These are phyloP conservation scores for Fusarium anthophilum DNA, from an alignment of 2,329 filamentous ascomycete genomes.

Conservation along the genomic window DNA sequence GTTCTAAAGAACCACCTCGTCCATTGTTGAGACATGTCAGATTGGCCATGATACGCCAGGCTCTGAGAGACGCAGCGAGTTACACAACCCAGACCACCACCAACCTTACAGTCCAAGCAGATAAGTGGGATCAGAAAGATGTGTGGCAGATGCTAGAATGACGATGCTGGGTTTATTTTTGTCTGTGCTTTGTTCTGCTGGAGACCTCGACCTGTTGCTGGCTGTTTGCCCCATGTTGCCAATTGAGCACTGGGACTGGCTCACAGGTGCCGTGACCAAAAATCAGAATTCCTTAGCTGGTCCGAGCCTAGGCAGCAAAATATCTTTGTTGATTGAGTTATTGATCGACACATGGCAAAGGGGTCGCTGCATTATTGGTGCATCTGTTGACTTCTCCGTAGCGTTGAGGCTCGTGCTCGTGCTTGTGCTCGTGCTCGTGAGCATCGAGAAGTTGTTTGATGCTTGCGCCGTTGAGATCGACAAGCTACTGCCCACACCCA, in stretches of 20 bases:
- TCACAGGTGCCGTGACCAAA: background rate
- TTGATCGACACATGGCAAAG: conserved; percentile 10
- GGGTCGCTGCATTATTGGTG: conserved; percentile 9
- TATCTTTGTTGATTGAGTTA: background rate
- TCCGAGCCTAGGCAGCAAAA: conserved; percentile 30
- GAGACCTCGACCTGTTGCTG: background rate
- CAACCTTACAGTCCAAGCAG: conserved; percentile 9
- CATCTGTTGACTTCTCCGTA: conserved; percentile 2
- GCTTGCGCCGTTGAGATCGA: conserved; percentile 13
- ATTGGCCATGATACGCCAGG: background rate
- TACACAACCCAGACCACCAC: conserved; percentile 1
- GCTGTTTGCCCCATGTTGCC: conserved; percentile 6
- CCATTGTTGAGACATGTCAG: conserved; percentile 1
- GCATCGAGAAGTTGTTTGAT: conserved; percentile 7
- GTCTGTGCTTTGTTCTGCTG: conserved; percentile 22
- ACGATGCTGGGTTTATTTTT: conserved; percentile 10
- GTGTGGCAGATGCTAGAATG: conserved; percentile 22
- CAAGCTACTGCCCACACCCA: background rate
- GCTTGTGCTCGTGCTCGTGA: conserved; percentile 21
- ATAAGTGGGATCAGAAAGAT: conserved; percentile 16
- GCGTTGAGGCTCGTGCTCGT: conserved; percentile 28
- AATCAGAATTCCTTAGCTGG: background rate
- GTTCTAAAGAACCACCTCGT: conserved; percentile 3
- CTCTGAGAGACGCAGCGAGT: conserved; percentile 12
- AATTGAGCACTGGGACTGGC: conserved; percentile 11